phyloP scores from a whole-genome alignment of 169 alveolate species.

The Babesia gibsoni region DNA sequence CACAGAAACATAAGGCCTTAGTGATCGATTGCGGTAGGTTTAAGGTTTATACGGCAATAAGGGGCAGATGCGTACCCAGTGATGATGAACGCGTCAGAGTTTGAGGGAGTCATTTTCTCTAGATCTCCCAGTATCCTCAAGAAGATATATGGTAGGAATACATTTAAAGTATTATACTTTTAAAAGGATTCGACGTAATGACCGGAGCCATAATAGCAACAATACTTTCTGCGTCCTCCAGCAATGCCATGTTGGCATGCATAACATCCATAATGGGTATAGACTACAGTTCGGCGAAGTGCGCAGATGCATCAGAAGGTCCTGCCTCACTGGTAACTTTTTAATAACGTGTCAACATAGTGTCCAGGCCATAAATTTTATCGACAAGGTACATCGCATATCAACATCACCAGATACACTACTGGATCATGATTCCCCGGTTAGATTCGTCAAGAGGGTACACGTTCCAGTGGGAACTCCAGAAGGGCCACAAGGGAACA shows the following conservation, averaged over 20 bases:
- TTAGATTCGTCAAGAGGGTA: slow-evolving; percentile 14
- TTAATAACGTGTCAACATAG: background rate
- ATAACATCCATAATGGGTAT: slow-evolving; percentile 30
- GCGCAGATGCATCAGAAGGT: slow-evolving; percentile 45
- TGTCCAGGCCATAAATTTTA: slow-evolving; percentile 20
- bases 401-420: slow-evolving; percentile 54
- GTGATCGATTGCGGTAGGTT: slow-evolving; percentile 38
- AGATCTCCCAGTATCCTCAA: slow-evolving; percentile 23
- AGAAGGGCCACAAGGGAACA: background rate
- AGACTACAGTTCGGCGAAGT: slow-evolving; percentile 29
- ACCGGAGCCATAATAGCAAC: slow-evolving; percentile 54
- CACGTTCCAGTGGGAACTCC: background rate
- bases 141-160: slow-evolving; percentile 41
- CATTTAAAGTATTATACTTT: background rate
- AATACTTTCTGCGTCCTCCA: slow-evolving; percentile 29
- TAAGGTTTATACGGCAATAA: too few species aligned
- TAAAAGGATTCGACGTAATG: slow-evolving; percentile 23
- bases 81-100: slow-evolving; percentile 22
- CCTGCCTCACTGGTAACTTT: slow-evolving; percentile 55
- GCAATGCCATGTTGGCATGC: slow-evolving; percentile 20
- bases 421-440: slow-evolving; percentile 21
- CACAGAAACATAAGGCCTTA: slow-evolving; percentile 30
- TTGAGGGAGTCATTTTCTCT: slow-evolving; percentile 47
- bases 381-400: slow-evolving; percentile 46
- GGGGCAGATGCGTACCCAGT: slow-evolving; percentile 13